Evolutionary conservation across 2,329 filamentous ascomycete species (phyloP).

Genomic region (Aspergillus flavus): DNA sequence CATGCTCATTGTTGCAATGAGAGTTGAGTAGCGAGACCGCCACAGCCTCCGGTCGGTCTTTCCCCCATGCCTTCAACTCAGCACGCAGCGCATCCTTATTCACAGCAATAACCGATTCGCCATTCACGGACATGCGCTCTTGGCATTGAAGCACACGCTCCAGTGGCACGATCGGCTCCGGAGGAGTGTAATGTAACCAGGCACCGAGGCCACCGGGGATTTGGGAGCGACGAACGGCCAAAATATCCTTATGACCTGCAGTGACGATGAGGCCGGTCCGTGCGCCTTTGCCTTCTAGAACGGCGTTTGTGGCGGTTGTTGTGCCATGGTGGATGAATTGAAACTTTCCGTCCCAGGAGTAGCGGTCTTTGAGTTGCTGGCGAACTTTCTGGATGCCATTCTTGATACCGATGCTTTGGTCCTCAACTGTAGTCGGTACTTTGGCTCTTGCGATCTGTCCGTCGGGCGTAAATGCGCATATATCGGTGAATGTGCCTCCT

Average conservation of each 20-base stretch:
- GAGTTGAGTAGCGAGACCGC: conserved; percentile 53
- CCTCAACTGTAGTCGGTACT: conserved; percentile 48
- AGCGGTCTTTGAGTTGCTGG: conserved; percentile 40
- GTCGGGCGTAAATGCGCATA: conserved; percentile 50
- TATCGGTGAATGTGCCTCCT: conserved; percentile 52
- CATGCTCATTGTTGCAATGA: conserved; percentile 49
- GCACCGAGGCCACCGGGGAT: conserved; percentile 55
- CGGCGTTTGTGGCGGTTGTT: conserved; percentile 54
- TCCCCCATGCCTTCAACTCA: conserved; percentile 42
- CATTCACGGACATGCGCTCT: conserved; percentile 49
- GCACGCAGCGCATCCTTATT: conserved; percentile 43
- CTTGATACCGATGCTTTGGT: conserved; percentile 53
- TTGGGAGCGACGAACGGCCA: conserved; percentile 51
- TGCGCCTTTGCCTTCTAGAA: conserved; percentile 54
- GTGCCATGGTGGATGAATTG: conserved; percentile 55
- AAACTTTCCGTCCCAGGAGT: conserved; percentile 49
- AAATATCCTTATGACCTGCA: conserved; percentile 53
- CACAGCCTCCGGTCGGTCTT: conserved; percentile 49
- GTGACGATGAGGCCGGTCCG: conserved; percentile 52
- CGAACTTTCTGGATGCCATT: conserved; percentile 49
- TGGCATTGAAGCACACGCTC: conserved; percentile 51
- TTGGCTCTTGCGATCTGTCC: conserved; percentile 50
- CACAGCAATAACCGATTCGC: conserved; percentile 44
- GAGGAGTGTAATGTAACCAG: conserved; percentile 53
- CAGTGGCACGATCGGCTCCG: conserved; percentile 52